These are phyloP conservation scores for Geotrichum candidum DNA, from an alignment of 1,139 yeast species.

Conservation along the genomic window DNA sequence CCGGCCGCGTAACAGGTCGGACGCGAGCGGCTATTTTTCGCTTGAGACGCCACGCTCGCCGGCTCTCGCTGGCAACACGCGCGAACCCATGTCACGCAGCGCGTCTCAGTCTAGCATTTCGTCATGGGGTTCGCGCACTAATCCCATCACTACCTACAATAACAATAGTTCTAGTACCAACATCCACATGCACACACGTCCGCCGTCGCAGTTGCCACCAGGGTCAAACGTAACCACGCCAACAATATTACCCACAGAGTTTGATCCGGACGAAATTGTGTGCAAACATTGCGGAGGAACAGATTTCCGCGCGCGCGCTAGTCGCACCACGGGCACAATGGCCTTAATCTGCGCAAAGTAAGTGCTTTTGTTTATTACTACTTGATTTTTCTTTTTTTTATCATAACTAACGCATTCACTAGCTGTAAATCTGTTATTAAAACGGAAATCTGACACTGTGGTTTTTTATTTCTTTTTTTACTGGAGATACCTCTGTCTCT, in stretches of 20 bases:
- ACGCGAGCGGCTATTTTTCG: background rate
- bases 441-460: background rate
- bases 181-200: background rate
- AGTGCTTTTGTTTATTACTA: background rate
- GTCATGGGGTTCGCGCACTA: conserved; percentile 7
- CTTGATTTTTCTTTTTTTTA: background rate
- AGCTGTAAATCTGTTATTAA: background rate
- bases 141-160: background rate
- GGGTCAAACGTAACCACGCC: background rate
- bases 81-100: background rate
- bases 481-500: background rate
- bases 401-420: background rate
- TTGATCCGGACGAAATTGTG: conserved; percentile 4
- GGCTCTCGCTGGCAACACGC: background rate
- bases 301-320: conserved; percentile 11
- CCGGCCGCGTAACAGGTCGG: conserved; percentile 1
- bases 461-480: no score
- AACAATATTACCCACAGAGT: background rate
- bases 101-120: conserved; percentile 8
- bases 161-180: background rate
- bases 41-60: background rate
- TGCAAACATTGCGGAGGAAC: conserved; percentile 10
- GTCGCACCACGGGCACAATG: conserved; percentile 6
- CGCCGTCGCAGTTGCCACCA: background rate
- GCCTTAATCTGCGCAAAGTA: conserved; percentile 11